Base-by-base conservation (phyloP, 306 rosid genomes). In the Abrus precatorius region DNA sequence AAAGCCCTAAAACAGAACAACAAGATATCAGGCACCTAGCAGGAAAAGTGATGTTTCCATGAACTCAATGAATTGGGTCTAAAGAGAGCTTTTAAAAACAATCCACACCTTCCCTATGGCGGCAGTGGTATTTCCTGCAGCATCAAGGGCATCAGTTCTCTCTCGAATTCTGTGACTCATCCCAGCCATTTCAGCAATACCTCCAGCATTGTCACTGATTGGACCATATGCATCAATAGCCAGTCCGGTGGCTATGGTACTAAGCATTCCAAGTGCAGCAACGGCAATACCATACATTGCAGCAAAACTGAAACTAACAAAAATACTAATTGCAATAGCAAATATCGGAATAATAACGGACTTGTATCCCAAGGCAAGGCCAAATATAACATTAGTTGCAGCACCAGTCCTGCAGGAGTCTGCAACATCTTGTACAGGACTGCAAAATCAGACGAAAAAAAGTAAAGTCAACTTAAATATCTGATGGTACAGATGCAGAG, bases 131-230 rank as follows among this genome's bases (percentile, higher is more conserved):
- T 95, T 95, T 88, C 98, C 98, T 0, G 99, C 99, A 81, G 98
- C 97, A 86, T 93, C 98, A 71, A 95, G 99, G 41, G 99, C 99
- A 88, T 95, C 99, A 1, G 98, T 95, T 84, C 98, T 87, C 89
- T 95, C 99, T 12, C 99, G 86, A 32, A 91, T 93, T 78, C 92
- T 87, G 89, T 93, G 98, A 81, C 97, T 91, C 99, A 95, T 93
- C 62, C 98, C 99, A 1, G 98, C 99, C 99, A 95, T 95, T 89
- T 95, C 98, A 73, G 99, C 99, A 84, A 95, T 95, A 79, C 98
- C 99, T 67, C 99, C 96, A 29, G 98, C 99, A 71, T 95, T 95
- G 89, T 95, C 98, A 85, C 99, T 91, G 85, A 95, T 95, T 70
- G 99, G 98, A 82, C 99, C 99, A 80, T 93, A 95, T 1, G 99